Evolutionary conservation across 352 stramenopile genomes (phyloP), one percentile per base, ranked within the genome.

Genomic region (Phytophthora macrochlamydospora): DNA sequence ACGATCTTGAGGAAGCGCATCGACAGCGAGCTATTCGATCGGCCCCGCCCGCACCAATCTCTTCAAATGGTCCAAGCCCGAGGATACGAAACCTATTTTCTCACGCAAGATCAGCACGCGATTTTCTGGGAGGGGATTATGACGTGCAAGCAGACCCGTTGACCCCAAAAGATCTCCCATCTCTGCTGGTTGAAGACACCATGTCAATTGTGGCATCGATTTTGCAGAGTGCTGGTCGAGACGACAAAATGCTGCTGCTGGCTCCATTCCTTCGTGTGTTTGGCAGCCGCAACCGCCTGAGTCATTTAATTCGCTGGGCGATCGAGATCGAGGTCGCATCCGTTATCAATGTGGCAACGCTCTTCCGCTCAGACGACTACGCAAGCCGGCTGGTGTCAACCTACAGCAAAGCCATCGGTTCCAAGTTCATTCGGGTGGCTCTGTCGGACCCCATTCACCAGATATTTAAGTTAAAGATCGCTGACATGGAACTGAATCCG

Each of bases 291-390:
- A 79, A 88, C 31, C 69, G 75, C 32, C 68, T 93, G 18, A 85
- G 79, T 28, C 73, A 78, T 4, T 65, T 93, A 38, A 90, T 93
- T 38, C 73, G 74, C 14, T 93, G 85, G 85, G 81, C 79, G 28
- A 93, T 93, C 18, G 85, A 93, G 52, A 90, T 88, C 42, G 85
- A 93, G 52, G 83, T 91, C 3, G 71, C 79, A 32, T 89, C 79
- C 6, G 81, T 91, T 38, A 84, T 91, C 35, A 90, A 90, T 38
- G 82, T 93, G 12, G 83, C 83, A 45, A 92, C 83, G n/a, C 75
- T 93, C 12, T 93, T 93, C 57, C 81, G 85, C 14, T 91, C 83
- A 1, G 85, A 93, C 42, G 83, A 92, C 51, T 92, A 91, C 52
- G 83, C 85, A 31, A 91, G 81, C 52, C 59, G 83, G 5, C 65